Base-by-base conservation (phyloP, 108 stramenopile species). In the Schizochytrium sp. region DNA sequence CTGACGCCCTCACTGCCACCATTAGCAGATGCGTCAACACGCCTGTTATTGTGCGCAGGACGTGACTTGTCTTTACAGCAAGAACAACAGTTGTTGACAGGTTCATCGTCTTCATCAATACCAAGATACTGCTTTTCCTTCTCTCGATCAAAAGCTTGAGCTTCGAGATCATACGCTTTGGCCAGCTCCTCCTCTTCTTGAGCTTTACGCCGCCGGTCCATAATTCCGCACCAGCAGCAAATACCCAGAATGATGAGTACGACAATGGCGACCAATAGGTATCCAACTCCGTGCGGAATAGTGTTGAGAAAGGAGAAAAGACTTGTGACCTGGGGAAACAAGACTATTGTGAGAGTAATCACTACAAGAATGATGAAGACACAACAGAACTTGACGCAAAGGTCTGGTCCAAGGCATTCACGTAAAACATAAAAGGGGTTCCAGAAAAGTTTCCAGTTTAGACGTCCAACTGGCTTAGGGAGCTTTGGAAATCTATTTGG, bases 401-500 rank as follows among this genome's bases (percentile, higher is more conserved):
- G 40, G 7, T 46, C 69, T 3, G 91, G 91, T 15, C 91, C 91
- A 3, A 92, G 55, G 42, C 92, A 61, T 89, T 91, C 92, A 15
- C 61, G n/a, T 3, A 76, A 60, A 46, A 93, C 56, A 55, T 56
- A 57, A 83, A 93, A 92, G 15, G 92, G 92, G 83, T 94, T 93
- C 61, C 64, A 53, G 72, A 88, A 90, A 87, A 93, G 76, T 40
- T 49, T 55, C 76, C 76, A 93, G 12, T 89, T 61, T 49, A 94
- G 49, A 3, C 94, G 61, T 0, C 94, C 94, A 19, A 89, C 57
- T 1, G 93, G 93, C 46, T 88, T 90, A 0, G 94, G 94, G 12
- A 93, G 90, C 72, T 90, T 89, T 2, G 94, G 94, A 59, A 92
- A 57, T 38, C 28, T 45, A 89, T 94, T 94, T 28, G 94, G 94